Percentiles rank a stretch among this genome's conserved stretches.
These are phyloP conservation scores for Botrytis sinoallii DNA, from an alignment of 2,329 filamentous ascomycete species.

Conservation along the genomic window DNA sequence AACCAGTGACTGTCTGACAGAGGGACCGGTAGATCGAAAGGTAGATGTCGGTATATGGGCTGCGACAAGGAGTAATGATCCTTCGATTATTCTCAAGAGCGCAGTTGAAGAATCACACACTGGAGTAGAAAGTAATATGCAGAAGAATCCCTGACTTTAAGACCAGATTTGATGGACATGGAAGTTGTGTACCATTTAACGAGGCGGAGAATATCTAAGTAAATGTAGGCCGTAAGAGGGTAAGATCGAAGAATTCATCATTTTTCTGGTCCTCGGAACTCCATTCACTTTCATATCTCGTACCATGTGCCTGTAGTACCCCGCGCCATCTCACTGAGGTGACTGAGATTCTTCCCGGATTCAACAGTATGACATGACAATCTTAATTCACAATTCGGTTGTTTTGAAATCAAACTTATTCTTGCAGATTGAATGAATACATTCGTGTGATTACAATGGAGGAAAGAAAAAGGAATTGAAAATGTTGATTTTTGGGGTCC, in stretches of 20 bases:
- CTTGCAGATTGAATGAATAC: accelerated
- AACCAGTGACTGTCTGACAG: neutral
- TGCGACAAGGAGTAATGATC: neutral
- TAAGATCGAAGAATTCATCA: neutral
- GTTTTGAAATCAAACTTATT: neutral
- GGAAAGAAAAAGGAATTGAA: no score
- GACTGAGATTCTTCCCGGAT: neutral
- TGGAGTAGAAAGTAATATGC: neutral
- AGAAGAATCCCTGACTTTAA: neutral
- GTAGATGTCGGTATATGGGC: neutral
- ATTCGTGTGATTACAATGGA: neutral
- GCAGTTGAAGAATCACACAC: no score
- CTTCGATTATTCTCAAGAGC: neutral
- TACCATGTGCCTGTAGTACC: neutral
- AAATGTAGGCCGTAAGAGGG: neutral
- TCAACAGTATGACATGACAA: neutral
- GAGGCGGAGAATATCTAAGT: neutral
- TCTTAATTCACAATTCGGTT: neutral
- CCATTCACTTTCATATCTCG: neutral
- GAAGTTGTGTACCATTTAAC: neutral
- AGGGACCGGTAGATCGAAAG: neutral
- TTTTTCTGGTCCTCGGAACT: neutral
- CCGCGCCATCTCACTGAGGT: neutral
- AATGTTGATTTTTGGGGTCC: neutral
- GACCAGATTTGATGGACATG: neutral